These are phyloP conservation scores for Cichorium intybus DNA, from an alignment of 140 eudicot genomes.

Conservation along the genomic window DNA sequence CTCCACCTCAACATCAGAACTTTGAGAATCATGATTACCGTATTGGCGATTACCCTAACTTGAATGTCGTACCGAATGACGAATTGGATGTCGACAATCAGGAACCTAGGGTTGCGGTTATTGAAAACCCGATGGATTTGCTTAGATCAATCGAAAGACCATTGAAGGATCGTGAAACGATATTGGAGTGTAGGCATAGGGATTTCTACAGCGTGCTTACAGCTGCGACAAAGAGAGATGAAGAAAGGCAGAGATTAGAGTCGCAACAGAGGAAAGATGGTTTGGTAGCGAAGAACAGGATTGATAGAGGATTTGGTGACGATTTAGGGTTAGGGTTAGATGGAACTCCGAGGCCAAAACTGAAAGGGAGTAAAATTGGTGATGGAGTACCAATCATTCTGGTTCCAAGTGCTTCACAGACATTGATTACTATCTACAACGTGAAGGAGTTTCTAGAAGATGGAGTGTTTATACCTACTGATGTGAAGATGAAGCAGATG, in stretches of 20 bases:
- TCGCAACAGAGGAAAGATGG: slow-evolving; percentile 81
- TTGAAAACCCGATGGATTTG: slow-evolving; percentile 37
- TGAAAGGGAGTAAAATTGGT: slow-evolving; percentile 80
- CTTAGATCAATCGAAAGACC: slow-evolving; percentile 63
- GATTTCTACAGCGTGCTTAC: slow-evolving; percentile 65
- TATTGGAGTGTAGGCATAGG: slow-evolving; percentile 59
- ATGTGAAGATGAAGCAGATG: slow-evolving; percentile 90
- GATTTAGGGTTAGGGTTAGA: slow-evolving; percentile 50
- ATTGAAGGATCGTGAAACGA: slow-evolving; percentile 57
- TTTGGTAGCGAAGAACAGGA: slow-evolving; percentile 66
- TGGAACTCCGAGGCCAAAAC: slow-evolving; percentile 45
- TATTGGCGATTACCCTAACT: slow-evolving; percentile 38
- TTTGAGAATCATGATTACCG: slow-evolving; percentile 35
- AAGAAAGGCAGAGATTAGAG: slow-evolving; percentile 63
- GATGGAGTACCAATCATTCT: slow-evolving; percentile 94
- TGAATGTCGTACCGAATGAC: slow-evolving; percentile 13
- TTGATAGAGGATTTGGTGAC: slow-evolving; percentile 63
- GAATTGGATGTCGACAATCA: slow-evolving; percentile 24
- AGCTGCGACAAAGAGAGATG: slow-evolving; percentile 66
- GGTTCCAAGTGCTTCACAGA: slow-evolving; percentile 92
- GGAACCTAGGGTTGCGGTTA: slow-evolving; percentile 17
- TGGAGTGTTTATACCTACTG: slow-evolving; percentile 92
- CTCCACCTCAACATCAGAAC: slow-evolving; percentile 16
- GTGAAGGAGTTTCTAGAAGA: slow-evolving; percentile 99
- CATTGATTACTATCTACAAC: slow-evolving; percentile 85